Evolutionary conservation across 148 eudicot genomes (phyloP).

Genomic region (Nepenthes mirabilis): DNA sequence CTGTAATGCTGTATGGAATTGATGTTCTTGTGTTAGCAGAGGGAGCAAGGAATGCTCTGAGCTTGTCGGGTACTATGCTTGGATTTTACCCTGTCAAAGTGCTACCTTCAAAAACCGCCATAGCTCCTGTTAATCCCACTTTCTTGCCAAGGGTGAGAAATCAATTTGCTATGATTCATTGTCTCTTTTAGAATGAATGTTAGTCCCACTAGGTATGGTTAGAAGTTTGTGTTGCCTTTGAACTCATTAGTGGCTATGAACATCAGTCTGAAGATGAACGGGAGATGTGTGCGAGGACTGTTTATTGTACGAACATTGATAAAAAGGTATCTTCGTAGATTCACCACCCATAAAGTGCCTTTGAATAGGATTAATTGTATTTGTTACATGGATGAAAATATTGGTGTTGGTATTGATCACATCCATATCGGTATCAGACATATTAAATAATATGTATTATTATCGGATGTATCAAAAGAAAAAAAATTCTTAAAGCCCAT

Average conservation of each 20-base stretch:
- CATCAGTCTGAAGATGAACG: conserved; percentile 95
- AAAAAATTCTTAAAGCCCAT: too few species aligned
- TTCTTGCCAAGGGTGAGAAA: conserved; percentile 78
- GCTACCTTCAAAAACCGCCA: conserved; percentile 96
- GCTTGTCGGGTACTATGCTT: conserved; percentile 88
- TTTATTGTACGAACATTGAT: conserved; percentile 90
- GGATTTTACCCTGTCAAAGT: conserved; percentile 95
- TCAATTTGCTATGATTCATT: background rate
- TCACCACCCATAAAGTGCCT: background rate
- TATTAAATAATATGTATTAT: too few species aligned
- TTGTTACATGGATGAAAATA: too few species aligned
- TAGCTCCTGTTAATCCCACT: conserved; percentile 98
- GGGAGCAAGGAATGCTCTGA: conserved; percentile 88
- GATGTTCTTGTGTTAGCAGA: conserved; percentile 27
- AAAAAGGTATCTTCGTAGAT: conserved; percentile 47
- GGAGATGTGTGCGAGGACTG: conserved; percentile 98
- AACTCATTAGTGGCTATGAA: conserved; percentile 9
- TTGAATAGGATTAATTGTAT: too few species aligned
- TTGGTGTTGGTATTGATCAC: too few species aligned
- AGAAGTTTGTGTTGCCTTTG: background rate
- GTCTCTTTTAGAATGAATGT: background rate
- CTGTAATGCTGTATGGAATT: background rate
- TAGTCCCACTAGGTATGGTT: conserved; percentile 3
- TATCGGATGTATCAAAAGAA: too few species aligned
- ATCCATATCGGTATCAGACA: too few species aligned